Base-by-base conservation (phyloP, 345 rosid species). In the Excoecaria agallocha region DNA sequence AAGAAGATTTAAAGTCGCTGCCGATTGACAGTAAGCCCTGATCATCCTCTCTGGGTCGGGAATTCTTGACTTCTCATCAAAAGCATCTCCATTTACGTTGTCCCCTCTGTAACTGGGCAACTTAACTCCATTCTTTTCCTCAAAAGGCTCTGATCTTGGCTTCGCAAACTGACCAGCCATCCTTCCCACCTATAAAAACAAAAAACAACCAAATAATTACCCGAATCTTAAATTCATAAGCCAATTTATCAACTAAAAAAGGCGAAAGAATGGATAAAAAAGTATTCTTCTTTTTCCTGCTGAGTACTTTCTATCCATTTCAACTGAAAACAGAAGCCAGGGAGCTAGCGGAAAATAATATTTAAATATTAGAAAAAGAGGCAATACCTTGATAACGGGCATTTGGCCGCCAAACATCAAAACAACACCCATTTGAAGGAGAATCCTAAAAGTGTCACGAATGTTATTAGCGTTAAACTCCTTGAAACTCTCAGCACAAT, bases 131-230 rank as follows among this genome's bases (percentile, higher is more conserved):
- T 78, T 66, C 46, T 59, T 72, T 59, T 78, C 81, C 73, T 78
- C 81, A 41, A 78, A 50, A 2, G 68, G 48, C 12, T 72, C 81
- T 22, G 81, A 78, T 51, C 81, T 78, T 43, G 81, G 81, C 69
- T 78, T 78, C 45, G 81, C 81, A 60, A 78, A 78, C 64, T 78
- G 81, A 22, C 81, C 81, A 5, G 81, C 81, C 81, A 78, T 72
- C 62, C 81, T 68, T 30, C 81, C 81, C 69, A 78, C 81, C 81
- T 78, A 58, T 30, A 30, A 30, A 10, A 66, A 72, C 12, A 61
- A 30, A 13, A 15, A 13, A 13, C n/a, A 5, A 57, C 38, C 9
- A 50, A 46, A 9, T 6, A 12, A 17, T 59, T 30, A 10, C 1
- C 35, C 66, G 60, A 73, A 55, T 72, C 16, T 1, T 43, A 20